Evolutionary conservation across 495 filamentous ascomycete genomes (phyloP), one percentile per base, ranked within the genome.

Genomic region (Elasticomyces elasticus): DNA sequence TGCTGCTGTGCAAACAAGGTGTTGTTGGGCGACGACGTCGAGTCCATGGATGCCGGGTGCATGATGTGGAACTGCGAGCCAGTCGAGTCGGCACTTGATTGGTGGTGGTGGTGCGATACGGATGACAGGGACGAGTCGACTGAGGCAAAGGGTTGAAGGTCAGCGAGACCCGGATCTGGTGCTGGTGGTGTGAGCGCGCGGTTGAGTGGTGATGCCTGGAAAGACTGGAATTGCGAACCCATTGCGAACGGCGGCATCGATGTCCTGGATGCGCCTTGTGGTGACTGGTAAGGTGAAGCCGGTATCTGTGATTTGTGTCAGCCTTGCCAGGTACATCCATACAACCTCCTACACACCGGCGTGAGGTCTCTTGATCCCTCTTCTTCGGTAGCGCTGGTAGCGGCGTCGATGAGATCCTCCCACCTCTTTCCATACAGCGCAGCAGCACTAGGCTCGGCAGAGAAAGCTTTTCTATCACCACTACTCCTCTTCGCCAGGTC

Each of bases 341-440:
- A 33, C 19, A 37, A 10, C 9, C 51, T 10, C 20, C 24, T 38
- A 76, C 81, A 76, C 74, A 87, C 85, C 57, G 85, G 85, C 60
- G 85, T 89, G 66, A 87, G 79, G 58, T 91, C 86, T 60, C 83
- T 79, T 62, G 91, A 87, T 1, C 52, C 56, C 60, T 92, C 88
- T 69, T 92, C 89, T 74, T 94, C 89, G 6, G 87, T 94, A 10
- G 87, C 88, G 31, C 87, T 94, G 15, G 89, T 84, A 22, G 87
- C 87, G 10, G 89, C 89, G 68, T 95, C 89, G 52, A 95, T 89
- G 56, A 95, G 70, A 67, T 95, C 89, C 68, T 94, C 87, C 89
- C 89, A 95, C 63, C 89, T 76, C 72, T 89, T 91, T 37, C 87
- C 87, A 67, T 83, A 86, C 41, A 83, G 79, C 57, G 78, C 80